Evolutionary conservation across 495 filamentous ascomycete species (phyloP), one percentile per base, ranked within the genome.

Genomic region (Neurospora sublineolata): DNA sequence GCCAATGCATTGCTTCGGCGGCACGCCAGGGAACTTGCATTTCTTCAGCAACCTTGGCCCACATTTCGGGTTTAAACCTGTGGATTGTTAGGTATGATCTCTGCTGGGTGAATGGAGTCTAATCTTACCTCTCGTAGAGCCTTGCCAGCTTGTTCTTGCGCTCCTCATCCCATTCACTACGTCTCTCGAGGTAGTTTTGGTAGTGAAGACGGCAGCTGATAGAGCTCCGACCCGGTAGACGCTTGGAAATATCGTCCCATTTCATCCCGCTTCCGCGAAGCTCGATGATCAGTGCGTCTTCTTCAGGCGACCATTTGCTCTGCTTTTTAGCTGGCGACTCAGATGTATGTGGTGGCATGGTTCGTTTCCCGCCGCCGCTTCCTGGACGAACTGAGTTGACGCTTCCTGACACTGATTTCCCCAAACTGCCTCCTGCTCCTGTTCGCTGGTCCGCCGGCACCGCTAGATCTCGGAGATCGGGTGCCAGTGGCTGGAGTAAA

Each of bases 1-100:
- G 91, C 95, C 95, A 99, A 81, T 99, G 95, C 94, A 97, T 97
- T 18, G 92, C 93, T 82, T 99, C 95, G 38, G 92, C 94, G 8
- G 95, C 92, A 69, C 94, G 88, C 94, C 94, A 99, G 36, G 95
- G 95, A 74, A 97, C 90, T n/a, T 88, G 89, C 90, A 99, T 94
- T 82, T 99, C 95, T 79, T 92, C 91, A 40, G 93, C 92, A 6
- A 99, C 89, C 75, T 93, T 93, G 60, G 90, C 89, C 95, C 95
- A 99, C 93, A 99, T 97, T 75, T 97, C 93, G 73, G 91, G 87
- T 80, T 97, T 97, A 85, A 97, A 97, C 78, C 94, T 98, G 79
- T 70, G 41, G 12, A 6, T 37, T 58, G 75, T 83, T 68, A 82
- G 79, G 42, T 30, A 20, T 69, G 9, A 44, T 16, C 7, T 39